Evolutionary conservation across 2,329 filamentous ascomycete species (phyloP).

Genomic region (Claviceps pazoutovae): DNA sequence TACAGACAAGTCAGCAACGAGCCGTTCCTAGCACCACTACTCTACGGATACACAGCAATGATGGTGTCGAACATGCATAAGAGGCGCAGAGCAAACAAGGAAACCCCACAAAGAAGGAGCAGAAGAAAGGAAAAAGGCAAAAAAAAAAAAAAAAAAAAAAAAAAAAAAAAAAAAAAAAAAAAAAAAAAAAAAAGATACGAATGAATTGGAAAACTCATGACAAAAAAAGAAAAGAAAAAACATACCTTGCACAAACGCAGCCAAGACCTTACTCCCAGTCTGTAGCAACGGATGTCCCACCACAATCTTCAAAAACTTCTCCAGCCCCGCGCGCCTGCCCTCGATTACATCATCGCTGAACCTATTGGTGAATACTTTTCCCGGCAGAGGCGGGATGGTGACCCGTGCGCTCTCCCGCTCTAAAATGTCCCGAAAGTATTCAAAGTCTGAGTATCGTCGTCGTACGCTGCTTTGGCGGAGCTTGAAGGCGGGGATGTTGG

Average conservation of each 20-base stretch:
- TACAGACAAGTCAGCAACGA: constrained; percentile 17
- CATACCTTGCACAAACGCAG: constrained; percentile 87
- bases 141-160: not conserved
- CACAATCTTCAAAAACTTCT: constrained; percentile 94
- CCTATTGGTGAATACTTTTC: constrained; percentile 95
- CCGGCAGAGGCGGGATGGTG: constrained; percentile 87
- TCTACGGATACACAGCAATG: not conserved
- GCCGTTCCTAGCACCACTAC: not conserved
- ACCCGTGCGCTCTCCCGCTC: constrained; percentile 90
- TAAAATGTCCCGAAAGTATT: constrained; percentile 95
- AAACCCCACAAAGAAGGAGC: not conserved
- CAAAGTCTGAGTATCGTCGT: constrained; percentile 92
- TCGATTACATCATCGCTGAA: constrained; percentile 99
- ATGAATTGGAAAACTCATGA: not conserved
- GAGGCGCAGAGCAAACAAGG: too few relatives aligned
- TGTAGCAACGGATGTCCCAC: constrained; percentile 92
- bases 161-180: not conserved
- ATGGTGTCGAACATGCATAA: not conserved
- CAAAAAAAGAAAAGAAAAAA: too few relatives aligned
- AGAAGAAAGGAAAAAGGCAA: too few relatives aligned
- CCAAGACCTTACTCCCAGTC: constrained; percentile 93
- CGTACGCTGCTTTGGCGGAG: constrained; percentile 78
- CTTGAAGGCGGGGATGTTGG: constrained; percentile 98
- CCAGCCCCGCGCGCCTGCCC: constrained; percentile 75
- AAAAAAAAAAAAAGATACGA: not conserved